Evolutionary conservation across 108 stramenopile species (phyloP), one percentile per base, ranked within the genome.

Genomic region (Discostella stelligeroides): DNA sequence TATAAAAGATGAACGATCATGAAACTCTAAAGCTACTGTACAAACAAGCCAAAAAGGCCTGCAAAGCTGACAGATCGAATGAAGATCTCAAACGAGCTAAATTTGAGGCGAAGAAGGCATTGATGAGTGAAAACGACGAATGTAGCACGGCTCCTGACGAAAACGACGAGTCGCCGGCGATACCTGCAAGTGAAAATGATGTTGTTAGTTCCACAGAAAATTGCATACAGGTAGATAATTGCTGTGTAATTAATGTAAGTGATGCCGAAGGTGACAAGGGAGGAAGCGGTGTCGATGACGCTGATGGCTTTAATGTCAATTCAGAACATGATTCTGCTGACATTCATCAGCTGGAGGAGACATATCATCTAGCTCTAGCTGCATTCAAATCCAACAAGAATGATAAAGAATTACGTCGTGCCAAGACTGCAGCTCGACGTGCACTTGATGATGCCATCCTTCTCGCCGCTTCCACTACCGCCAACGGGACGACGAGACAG

Each of bases 321-420:
- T 7, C 59, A 60, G 18, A 7, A 34, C 2, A 24, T 13, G 30
- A 60, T 34, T 65, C 64, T 7, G 12, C 64, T 18, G 12, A 61
- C 15, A 68, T 60, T 40, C 23, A 68, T 47, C 9, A 20, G 30
- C 60, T 80, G 20, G 68, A 75, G 70, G 38, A 49, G 21, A 60
- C 41, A 13, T 80, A 80, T 24, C 61, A 68, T 21, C 20, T 56
- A 8, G 79, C 79, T 3, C 60, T 80, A 27, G 27, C 50, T 11
- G 73, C 59, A 18, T 80, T 75, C 68, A 80, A 80, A 61, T 60
- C 60, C 15, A 68, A 74, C 61, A 75, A 69, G 68, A 25, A 48
- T 13, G 75, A 75, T 39, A 80, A 80, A 43, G 79, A 80, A 11
- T 53, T 80, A 1, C 79, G 79, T 7, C 23, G 79, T 17, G 68